Evolutionary conservation across 2,329 filamentous ascomycete genomes (phyloP), one percentile per base, ranked within the genome.

Genomic region (Venturiaceae sp.): DNA sequence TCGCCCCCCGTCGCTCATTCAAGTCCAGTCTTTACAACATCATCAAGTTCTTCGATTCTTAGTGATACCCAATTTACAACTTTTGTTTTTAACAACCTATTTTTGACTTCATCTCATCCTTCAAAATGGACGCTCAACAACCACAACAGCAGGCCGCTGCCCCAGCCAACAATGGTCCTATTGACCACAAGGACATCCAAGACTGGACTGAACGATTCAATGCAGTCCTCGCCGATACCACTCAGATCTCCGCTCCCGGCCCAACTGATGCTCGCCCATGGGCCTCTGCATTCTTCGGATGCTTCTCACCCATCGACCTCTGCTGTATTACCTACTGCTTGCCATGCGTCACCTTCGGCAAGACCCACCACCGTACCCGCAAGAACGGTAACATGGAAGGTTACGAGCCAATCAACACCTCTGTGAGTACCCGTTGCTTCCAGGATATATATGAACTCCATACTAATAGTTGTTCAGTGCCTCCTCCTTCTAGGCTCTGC

Each of bases 331-430:
- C 66, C 23, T 71, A 65, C 58, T 71, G 65, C 63, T 65, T 66
- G 55, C 69, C 71, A 36, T 72, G 71, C 57, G 61, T 72, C 23
- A 68, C 67, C 3, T 71, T 71, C 62, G 70, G 71, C 41, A 71
- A 68, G 57, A 71, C 67, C n/a, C 64, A 69, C 47, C 65, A 72
- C 53, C 68, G 71, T 28, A 60, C 70, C 5, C 63, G 65, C 28
- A 64, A 70, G 50, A 62, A 71, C 41, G 63, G 64, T 23, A 64
- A 67, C 58, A 64, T 72, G 63, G 60, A 64, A 5, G 65, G 61
- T 8, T 72, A 71, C 60, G 64, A 66, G 13, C 63, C 66, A 11
- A 60, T 69, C 62, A 72, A 72, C 57, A 63, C 62, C 32, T 65
- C 64, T 44, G 68, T 69, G 66, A 33, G 61, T 60, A 2, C 19